These are phyloP conservation scores for Russula vinacea DNA, from an alignment of 768 basidiomycete species.

Conservation along the genomic window DNA sequence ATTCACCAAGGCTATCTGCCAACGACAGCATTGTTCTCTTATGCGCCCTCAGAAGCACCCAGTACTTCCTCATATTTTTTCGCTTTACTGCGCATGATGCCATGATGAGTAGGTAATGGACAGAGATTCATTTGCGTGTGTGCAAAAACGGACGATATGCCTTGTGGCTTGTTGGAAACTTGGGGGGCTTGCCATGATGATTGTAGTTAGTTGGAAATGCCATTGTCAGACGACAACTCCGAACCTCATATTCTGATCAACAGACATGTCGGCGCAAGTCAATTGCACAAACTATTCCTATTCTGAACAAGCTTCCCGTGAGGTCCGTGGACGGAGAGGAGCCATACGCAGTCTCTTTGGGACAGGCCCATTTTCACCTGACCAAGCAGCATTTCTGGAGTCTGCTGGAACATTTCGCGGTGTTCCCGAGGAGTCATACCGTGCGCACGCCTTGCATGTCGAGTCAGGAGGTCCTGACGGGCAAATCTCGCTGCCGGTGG, in stretches of 20 bases:
- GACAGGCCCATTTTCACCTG: not conserved
- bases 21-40: not conserved
- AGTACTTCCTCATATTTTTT: not conserved
- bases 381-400: conserved; percentile 28
- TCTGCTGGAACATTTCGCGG: conserved; percentile 37
- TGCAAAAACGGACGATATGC: not conserved
- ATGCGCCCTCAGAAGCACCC: not conserved
- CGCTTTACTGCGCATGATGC: not conserved
- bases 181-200: not conserved
- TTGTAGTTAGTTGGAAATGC: not conserved
- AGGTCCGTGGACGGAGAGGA: conserved; percentile 1
- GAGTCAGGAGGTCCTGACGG: conserved; percentile 64
- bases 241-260: conserved; percentile 1
- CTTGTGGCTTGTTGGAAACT: not conserved
- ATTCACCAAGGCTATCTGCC: not conserved
- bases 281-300: conserved; percentile 14
- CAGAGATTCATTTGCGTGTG: not conserved
- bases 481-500: conserved; percentile 49
- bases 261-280: conserved; percentile 10
- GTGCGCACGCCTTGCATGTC: conserved; percentile 62
- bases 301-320: conserved; percentile 9
- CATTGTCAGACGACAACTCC: not conserved
- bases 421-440: conserved; percentile 33
- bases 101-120: too few relatives aligned
- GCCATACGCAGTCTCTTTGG: conserved; percentile 16